Conservation (phyloP, 2,329 filamentous ascomycete genomes). For the Cordyceps tenuipes region DNA sequence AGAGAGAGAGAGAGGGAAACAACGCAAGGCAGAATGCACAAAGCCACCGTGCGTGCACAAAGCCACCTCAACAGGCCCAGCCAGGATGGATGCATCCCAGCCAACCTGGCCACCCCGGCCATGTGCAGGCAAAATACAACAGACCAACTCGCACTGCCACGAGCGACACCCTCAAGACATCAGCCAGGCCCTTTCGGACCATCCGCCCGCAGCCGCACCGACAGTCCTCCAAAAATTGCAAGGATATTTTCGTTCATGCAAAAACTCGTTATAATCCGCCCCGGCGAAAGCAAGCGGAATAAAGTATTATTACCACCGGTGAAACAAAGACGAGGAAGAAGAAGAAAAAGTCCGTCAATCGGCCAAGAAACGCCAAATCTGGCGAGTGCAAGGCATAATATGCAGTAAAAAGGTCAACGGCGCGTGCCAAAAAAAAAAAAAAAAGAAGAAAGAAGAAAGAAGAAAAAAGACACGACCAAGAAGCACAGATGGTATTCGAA, state of each 20-base stretch:
- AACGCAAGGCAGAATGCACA: background rate
- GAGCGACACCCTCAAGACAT: background rate
- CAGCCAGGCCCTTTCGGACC: background rate
- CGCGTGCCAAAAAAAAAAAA: too few species aligned
- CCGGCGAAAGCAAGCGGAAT: constrained; percentile 25
- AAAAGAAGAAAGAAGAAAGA: background rate
- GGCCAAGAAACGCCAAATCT: background rate
- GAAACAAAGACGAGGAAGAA: background rate
- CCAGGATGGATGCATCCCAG: background rate
- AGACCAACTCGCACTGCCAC: background rate
- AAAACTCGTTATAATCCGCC: constrained; percentile 38
- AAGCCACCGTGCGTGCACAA: background rate
- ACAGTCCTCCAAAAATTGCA: constrained; percentile 18
- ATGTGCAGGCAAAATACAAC: background rate
- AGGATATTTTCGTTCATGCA: constrained; percentile 47
- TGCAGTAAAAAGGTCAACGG: background rate
- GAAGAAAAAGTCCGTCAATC: background rate
- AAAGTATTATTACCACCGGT: constrained; percentile 16
- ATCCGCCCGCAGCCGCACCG: background rate
- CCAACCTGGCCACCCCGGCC: background rate
- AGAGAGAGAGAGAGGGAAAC: background rate
- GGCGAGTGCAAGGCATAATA: background rate
- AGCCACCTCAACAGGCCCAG: background rate
- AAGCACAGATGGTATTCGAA: constrained; percentile 11
- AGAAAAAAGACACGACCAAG: background rate